Conservation (phyloP, 257 asterid genomes). For the Nicotiana attenuata region DNA sequence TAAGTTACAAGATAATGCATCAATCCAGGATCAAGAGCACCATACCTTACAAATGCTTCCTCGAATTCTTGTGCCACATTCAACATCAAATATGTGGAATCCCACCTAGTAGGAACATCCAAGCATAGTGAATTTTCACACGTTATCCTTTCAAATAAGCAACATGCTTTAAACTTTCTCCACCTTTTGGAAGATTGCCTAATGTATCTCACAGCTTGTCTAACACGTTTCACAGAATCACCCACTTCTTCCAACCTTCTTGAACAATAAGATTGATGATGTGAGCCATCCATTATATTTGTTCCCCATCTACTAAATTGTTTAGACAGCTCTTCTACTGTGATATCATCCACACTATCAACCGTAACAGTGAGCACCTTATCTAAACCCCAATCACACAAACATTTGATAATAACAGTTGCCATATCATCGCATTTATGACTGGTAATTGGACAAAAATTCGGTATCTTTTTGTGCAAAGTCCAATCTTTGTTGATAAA, state of each 20-base stretch:
- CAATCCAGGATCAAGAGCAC: not conserved
- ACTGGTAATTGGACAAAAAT: constrained; percentile 7
- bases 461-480: not conserved
- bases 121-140: not conserved
- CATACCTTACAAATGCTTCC: not conserved
- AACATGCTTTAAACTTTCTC: not conserved
- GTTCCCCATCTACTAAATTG: not conserved
- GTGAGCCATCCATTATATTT: not conserved
- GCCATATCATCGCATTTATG: not conserved
- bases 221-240: not conserved
- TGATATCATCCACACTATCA: not conserved
- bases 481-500: constrained; percentile 1
- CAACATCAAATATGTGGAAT: not conserved
- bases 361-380: not conserved
- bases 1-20: not conserved
- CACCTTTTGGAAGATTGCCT: constrained; percentile 1
- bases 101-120: not conserved
- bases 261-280: not conserved
- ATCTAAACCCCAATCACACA: not conserved
- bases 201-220: not conserved
- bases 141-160: not conserved
- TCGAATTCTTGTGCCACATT: not conserved
- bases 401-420: not conserved
- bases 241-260: not conserved
- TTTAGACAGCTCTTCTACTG: not conserved